These are phyloP conservation scores for Blastobotrys robertii DNA, from an alignment of 805 yeast species.

Conservation along the genomic window DNA sequence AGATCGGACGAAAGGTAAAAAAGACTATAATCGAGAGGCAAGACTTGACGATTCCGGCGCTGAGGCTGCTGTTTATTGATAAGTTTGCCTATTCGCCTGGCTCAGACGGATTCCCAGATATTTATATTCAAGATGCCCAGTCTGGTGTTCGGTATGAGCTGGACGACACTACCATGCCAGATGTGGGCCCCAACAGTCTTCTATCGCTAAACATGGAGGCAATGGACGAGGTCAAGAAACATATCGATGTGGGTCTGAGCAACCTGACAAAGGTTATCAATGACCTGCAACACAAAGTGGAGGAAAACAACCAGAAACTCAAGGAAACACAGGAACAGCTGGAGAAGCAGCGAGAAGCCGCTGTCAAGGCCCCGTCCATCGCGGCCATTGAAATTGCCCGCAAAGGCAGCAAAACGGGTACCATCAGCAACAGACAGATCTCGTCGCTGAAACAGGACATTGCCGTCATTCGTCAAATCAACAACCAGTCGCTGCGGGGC, in stretches of 20 bases:
- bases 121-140: conserved; percentile 56
- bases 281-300: conserved; percentile 20
- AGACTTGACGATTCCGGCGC: conserved; percentile 29
- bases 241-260: conserved; percentile 22
- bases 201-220: conserved; percentile 46
- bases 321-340: conserved; percentile 12
- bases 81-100: conserved; percentile 80
- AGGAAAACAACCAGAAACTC: conserved; percentile 16
- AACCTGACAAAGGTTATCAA: conserved; percentile 15
- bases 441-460: too few species aligned
- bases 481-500: background rate
- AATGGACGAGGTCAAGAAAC: conserved; percentile 26
- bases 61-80: conserved; percentile 68
- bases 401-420: background rate
- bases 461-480: background rate
- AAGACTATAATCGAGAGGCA: conserved; percentile 14
- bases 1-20: conserved; percentile 28
- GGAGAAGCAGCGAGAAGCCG: background rate
- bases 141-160: conserved; percentile 64
- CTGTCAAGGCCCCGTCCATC: background rate
- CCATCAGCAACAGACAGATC: conserved; percentile 1
- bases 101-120: conserved; percentile 60
- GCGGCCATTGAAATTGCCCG: background rate
- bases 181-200: conserved; percentile 50
- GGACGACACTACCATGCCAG: conserved; percentile 56